These are phyloP conservation scores for Colletotrichum theobromicola DNA, from an alignment of 2,329 filamentous ascomycete species.

Conservation along the genomic window DNA sequence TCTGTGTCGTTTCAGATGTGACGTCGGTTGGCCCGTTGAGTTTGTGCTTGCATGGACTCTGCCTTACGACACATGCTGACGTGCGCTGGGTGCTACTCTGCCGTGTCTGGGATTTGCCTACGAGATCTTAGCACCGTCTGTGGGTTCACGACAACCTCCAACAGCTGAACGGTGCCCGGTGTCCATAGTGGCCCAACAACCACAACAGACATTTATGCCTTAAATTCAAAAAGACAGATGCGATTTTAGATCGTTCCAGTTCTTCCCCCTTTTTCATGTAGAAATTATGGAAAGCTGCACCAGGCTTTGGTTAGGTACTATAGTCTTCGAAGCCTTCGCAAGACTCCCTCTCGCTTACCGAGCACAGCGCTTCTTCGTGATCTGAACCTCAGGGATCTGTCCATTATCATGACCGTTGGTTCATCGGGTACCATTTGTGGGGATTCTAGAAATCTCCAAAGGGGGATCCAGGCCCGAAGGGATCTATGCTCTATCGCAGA, in stretches of 20 bases:
- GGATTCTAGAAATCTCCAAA: not conserved
- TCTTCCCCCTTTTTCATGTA: not conserved
- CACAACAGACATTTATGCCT: not conserved
- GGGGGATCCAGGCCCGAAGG: not conserved
- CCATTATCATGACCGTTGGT: not conserved
- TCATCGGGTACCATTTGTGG: not conserved
- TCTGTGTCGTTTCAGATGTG: constrained; percentile 18
- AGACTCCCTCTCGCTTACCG: not conserved
- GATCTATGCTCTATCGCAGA: not conserved
- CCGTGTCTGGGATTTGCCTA: constrained; percentile 11
- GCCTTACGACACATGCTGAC: not conserved
- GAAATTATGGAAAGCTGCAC: not conserved
- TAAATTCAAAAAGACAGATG: not conserved
- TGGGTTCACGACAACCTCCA: constrained; percentile 2
- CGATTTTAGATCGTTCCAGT: not conserved
- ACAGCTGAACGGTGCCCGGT: not conserved
- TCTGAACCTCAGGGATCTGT: not conserved
- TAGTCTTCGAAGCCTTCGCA: not conserved
- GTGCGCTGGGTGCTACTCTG: not conserved
- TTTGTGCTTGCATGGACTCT: constrained; percentile 10
- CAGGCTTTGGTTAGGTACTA: not conserved
- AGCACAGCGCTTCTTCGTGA: not conserved
- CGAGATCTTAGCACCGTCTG: constrained; percentile 19
- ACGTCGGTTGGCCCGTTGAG: constrained; percentile 13
- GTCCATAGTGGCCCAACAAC: not conserved